These are phyloP conservation scores for Hyphopichia fennica DNA, from an alignment of 1,139 yeast genomes.

Conservation along the genomic window DNA sequence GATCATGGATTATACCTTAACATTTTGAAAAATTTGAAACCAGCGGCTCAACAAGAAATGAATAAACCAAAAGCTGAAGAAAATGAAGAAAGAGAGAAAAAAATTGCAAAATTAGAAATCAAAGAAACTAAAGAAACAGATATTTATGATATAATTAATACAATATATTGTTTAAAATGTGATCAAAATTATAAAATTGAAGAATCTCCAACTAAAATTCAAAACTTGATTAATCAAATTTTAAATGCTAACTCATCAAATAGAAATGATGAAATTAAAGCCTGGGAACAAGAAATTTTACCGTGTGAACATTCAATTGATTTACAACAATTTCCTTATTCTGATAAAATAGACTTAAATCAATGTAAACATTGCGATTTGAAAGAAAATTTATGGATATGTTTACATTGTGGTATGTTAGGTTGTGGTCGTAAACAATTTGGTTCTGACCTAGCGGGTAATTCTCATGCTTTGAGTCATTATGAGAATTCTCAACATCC, in stretches of 20 bases:
- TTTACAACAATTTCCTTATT: conserved; percentile 38
- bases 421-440: conserved; percentile 94
- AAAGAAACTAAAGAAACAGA: conserved; percentile 71
- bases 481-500: conserved; percentile 59
- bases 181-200: conserved; percentile 21
- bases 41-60: conserved; percentile 24
- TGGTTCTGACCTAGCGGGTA: conserved; percentile 84
- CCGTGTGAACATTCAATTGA: conserved; percentile 76
- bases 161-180: conserved; percentile 43
- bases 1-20: conserved; percentile 60
- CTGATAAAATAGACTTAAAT: conserved; percentile 32
- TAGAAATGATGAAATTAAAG: conserved; percentile 69
- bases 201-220: conserved; percentile 22
- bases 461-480: conserved; percentile 85
- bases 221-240: conserved; percentile 46
- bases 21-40: conserved; percentile 49
- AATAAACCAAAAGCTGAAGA: conserved; percentile 16
- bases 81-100: conserved; percentile 36
- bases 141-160: conserved; percentile 50
- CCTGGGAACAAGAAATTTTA: conserved; percentile 88
- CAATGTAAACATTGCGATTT: conserved; percentile 64
- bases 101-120: conserved; percentile 74
- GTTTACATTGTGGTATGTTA: conserved; percentile 82
- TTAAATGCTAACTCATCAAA: conserved; percentile 65
- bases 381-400: conserved; percentile 81